Evolutionary conservation across 225 moss, liverwort and hornwort species (phyloP).

Genomic region (Marchantia polymorpha): DNA sequence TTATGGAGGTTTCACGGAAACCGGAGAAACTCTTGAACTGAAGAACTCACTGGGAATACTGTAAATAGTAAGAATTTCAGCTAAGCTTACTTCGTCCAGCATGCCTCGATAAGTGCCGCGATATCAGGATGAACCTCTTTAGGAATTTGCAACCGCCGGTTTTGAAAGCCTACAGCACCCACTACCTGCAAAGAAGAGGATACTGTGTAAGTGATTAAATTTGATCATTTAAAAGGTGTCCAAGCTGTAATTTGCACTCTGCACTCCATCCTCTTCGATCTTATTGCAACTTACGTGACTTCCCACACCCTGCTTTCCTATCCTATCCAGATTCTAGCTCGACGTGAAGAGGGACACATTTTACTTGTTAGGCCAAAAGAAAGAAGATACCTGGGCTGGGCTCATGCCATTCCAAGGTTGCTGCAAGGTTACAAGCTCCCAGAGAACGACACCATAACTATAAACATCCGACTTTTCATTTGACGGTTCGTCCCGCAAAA

Average conservation of each 20-base stretch:
- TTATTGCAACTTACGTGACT: background rate
- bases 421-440: conserved; percentile 56
- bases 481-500: conserved; percentile 52
- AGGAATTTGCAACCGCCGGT: conserved; percentile 52
- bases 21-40: background rate
- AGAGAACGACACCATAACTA: conserved; percentile 61
- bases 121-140: conserved; percentile 39
- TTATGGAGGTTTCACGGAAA: background rate
- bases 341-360: background rate
- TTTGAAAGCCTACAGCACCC: conserved; percentile 60
- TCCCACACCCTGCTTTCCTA: background rate
- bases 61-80: background rate
- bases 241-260: background rate
- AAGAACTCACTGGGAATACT: background rate
- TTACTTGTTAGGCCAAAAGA: background rate
- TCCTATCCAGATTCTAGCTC: background rate
- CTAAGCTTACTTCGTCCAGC: conserved; percentile 48
- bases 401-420: conserved; percentile 59
- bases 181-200: conserved; percentile 46
- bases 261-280: background rate
- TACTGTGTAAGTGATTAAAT: background rate
- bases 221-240: background rate
- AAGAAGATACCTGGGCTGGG: conserved; percentile 45
- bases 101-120: conserved; percentile 38
- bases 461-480: conserved; percentile 62